A percentile compares a stretch with the other conserved stretches of the same genome.
These are phyloP conservation scores for Musa acuminata DNA, from an alignment of 176 grass and related monocot species.

Conservation along the genomic window DNA sequence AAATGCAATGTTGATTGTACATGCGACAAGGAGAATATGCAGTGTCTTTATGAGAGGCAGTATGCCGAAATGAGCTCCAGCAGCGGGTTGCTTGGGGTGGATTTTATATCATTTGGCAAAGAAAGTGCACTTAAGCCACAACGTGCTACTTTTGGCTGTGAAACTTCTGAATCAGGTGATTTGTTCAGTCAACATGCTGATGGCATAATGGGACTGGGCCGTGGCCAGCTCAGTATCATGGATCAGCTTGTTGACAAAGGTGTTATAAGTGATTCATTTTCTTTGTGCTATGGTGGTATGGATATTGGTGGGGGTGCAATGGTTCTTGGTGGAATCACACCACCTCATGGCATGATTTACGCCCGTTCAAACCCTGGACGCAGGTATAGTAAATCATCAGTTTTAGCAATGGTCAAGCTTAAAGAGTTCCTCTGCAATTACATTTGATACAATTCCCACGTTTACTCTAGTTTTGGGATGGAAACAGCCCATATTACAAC, in stretches of 20 bases:
- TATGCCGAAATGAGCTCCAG: constrained; percentile 99
- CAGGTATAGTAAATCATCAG: constrained; percentile 37
- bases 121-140: constrained; percentile 85
- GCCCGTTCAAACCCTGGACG: constrained; percentile 65
- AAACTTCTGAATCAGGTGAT: constrained; percentile 98
- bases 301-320: constrained; percentile 93
- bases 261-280: constrained; percentile 91
- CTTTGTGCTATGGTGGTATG: constrained; percentile 98
- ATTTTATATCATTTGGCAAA: constrained; percentile 70
- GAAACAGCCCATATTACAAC: constrained; percentile 95
- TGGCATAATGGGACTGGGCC: constrained; percentile 94
- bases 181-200: constrained; percentile 96
- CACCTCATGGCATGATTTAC: constrained; percentile 67
- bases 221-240: constrained; percentile 92
- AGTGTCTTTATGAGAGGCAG: constrained; percentile 93
- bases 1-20: constrained; percentile 83
- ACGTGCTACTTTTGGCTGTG: constrained; percentile 87
- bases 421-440: constrained; percentile 23
- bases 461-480: constrained; percentile 54
- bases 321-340: constrained; percentile 80
- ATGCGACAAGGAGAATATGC: constrained; percentile 56
- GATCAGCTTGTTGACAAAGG: constrained; percentile 90
- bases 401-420: constrained; percentile 12
- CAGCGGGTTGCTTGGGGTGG: constrained; percentile 83
- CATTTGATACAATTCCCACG: constrained; percentile 36